Conservation (phyloP, 106 monocot species). For the Chionographis japonica region DNA sequence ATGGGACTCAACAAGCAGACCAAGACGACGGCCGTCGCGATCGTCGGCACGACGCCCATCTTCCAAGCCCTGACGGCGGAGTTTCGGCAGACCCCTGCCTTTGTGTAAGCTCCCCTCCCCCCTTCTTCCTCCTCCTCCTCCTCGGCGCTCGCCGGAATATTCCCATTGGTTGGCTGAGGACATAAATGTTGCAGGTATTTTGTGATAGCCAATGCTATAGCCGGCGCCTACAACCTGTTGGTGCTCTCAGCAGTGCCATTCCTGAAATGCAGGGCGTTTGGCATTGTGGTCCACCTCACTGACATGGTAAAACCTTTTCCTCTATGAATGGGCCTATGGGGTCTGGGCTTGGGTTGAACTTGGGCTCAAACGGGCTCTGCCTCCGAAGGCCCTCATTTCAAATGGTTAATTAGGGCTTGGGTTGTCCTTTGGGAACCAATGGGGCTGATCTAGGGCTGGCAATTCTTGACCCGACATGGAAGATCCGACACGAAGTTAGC, state of each 20-base stretch:
- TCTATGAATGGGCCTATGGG: too few relatives aligned
- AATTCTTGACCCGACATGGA: too few relatives aligned
- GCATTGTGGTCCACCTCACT: slow-evolving; percentile 16
- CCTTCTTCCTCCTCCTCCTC: background rate
- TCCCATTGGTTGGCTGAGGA: background rate
- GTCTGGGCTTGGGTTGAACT: background rate
- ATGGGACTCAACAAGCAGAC: slow-evolving; percentile 65
- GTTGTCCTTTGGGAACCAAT: too few relatives aligned
- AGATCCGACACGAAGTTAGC: too few relatives aligned
- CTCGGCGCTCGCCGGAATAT: background rate
- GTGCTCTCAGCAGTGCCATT: slow-evolving; percentile 24
- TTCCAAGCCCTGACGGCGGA: slow-evolving; percentile 32
- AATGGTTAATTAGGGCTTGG: too few relatives aligned
- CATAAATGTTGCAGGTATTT: slow-evolving; percentile 44
- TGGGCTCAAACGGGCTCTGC: too few relatives aligned
- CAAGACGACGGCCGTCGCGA: slow-evolving; percentile 28
- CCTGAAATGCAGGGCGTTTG: slow-evolving; percentile 15
- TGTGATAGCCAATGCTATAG: slow-evolving; percentile 59
- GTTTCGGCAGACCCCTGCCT: slow-evolving; percentile 60
- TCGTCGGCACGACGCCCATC: slow-evolving; percentile 58
- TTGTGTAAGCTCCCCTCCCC: slow-evolving; percentile 33
- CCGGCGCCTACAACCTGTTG: slow-evolving; percentile 45
- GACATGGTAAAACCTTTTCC: slow-evolving; percentile 40
- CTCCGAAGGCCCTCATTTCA: background rate
- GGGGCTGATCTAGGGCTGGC: too few relatives aligned